Percentiles rank a stretch among this genome's conserved stretches.
Evolutionary conservation across 2,329 filamentous ascomycete species (phyloP).

Genomic region (Hypoxylon sp.): DNA sequence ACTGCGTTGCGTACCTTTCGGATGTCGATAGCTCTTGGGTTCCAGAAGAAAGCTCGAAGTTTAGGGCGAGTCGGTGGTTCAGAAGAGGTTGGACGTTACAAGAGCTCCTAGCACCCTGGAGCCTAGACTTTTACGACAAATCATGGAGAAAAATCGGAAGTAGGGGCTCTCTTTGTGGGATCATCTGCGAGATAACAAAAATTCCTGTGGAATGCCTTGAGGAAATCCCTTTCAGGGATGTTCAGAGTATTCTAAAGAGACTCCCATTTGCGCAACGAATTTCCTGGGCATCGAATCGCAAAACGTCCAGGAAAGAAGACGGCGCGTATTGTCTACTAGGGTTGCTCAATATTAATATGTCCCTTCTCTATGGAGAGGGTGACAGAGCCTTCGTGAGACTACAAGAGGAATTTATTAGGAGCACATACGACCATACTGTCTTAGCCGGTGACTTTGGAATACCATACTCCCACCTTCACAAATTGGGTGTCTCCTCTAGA

Average conservation of each 20-base stretch:
- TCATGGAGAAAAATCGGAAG: constrained; percentile 11
- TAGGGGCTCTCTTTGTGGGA: neutral
- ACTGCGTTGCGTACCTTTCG: constrained; percentile 22
- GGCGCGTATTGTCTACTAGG: constrained; percentile 26
- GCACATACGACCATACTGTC: neutral
- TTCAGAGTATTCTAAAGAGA: neutral
- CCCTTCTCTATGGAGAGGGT: constrained; percentile 32
- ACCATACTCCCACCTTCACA: neutral
- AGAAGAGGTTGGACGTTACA: constrained; percentile 14
- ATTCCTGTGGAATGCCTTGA: neutral
- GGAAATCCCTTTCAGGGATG: too few relatives aligned
- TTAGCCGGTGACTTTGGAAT: constrained; percentile 3
- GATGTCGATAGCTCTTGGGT: neutral
- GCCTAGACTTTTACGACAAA: constrained; percentile 6
- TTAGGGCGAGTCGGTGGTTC: constrained; percentile 18
- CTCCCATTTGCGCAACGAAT: constrained; percentile 8
- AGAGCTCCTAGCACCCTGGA: constrained; percentile 16
- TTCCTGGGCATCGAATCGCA: constrained; percentile 18
- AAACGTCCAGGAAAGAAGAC: constrained; percentile 20
- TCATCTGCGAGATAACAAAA: constrained; percentile 1
- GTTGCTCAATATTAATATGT: constrained; percentile 29
- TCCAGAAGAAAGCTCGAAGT: neutral
- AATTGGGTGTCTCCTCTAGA: too few relatives aligned
- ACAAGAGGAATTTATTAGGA: constrained; percentile 26
- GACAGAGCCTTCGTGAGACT: constrained; percentile 23